Evolutionary conservation across 306 rosid genomes (phyloP).

Genomic region (Senna tora): DNA sequence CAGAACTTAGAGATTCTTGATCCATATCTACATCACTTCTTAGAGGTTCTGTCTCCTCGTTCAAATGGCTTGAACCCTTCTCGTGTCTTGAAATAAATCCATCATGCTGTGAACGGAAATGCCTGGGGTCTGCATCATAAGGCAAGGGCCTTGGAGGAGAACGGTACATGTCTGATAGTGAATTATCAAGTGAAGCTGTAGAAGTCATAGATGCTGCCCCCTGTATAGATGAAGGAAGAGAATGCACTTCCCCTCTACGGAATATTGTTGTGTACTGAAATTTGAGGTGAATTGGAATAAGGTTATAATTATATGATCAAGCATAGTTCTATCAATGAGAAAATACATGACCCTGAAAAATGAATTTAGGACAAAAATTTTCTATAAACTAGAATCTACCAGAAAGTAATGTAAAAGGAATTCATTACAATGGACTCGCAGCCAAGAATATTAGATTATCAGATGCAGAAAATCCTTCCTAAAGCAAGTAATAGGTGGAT

Average conservation of each 20-base stretch:
- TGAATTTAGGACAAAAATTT: constrained; percentile 4
- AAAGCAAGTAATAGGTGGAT: constrained; percentile 8
- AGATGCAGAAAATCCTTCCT: constrained; percentile 19
- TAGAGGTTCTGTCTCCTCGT: constrained; percentile 88
- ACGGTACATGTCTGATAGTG: constrained; percentile 83
- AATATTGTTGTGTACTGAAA: constrained; percentile 81
- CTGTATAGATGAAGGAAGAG: constrained; percentile 76
- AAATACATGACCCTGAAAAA: not conserved
- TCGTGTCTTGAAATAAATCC: constrained; percentile 81
- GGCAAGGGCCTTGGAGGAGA: constrained; percentile 99
- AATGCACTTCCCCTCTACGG: constrained; percentile 77
- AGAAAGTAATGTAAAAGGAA: not conserved
- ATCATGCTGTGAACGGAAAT: constrained; percentile 72
- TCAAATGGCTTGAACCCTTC: constrained; percentile 89
- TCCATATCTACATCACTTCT: constrained; percentile 72
- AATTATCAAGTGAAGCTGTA: constrained; percentile 74
- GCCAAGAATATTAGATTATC: constrained; percentile 28
- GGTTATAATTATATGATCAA: constrained; percentile 29
- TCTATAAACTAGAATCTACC: constrained; percentile 16
- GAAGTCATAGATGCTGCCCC: constrained; percentile 76
- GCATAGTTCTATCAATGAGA: constrained; percentile 26
- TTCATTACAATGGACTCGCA: constrained; percentile 16
- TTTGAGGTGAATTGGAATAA: constrained; percentile 22
- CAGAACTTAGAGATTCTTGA: constrained; percentile 56
- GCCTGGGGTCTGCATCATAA: constrained; percentile 90